A percentile compares a stretch with the other conserved stretches of the same genome.
Conservation (phyloP, 192 early-diverging fungal genomes). For the Coemansia pectinata region DNA sequence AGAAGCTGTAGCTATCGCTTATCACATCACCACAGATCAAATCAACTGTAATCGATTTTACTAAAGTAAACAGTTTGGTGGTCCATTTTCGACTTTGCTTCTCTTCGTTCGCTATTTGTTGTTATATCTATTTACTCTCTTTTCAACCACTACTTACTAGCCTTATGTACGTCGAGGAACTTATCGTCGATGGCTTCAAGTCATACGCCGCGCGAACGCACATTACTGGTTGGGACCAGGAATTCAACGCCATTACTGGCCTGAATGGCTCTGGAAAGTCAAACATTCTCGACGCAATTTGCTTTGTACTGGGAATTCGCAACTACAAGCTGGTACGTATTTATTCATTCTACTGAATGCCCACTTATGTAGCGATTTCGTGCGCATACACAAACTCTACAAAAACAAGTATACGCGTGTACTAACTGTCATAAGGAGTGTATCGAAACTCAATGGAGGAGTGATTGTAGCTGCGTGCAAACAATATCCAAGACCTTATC, state of each 20-base stretch:
- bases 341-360: not conserved
- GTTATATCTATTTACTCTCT: not conserved
- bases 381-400: not conserved
- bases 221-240: conserved; percentile 96
- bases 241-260: conserved; percentile 98
- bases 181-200: conserved; percentile 99
- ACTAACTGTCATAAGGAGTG: not conserved
- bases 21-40: not conserved
- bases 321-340: conserved; percentile 80
- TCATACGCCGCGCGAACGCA: conserved; percentile 94
- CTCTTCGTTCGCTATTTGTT: not conserved
- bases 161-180: conserved; percentile 87
- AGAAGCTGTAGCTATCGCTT: no score
- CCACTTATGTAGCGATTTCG: not conserved
- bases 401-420: not conserved
- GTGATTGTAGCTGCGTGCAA: conserved; percentile 72
- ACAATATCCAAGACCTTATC: conserved; percentile 91
- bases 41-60: not conserved
- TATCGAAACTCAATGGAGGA: not conserved
- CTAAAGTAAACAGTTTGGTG: not conserved
- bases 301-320: conserved; percentile 97
- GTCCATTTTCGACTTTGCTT: not conserved
- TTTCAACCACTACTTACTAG: not conserved
- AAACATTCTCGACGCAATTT: conserved; percentile 98
- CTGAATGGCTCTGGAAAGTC: conserved; percentile 98